These are phyloP conservation scores for Dysphania ambrosioides DNA, from an alignment of 148 eudicot genomes.

Conservation along the genomic window DNA sequence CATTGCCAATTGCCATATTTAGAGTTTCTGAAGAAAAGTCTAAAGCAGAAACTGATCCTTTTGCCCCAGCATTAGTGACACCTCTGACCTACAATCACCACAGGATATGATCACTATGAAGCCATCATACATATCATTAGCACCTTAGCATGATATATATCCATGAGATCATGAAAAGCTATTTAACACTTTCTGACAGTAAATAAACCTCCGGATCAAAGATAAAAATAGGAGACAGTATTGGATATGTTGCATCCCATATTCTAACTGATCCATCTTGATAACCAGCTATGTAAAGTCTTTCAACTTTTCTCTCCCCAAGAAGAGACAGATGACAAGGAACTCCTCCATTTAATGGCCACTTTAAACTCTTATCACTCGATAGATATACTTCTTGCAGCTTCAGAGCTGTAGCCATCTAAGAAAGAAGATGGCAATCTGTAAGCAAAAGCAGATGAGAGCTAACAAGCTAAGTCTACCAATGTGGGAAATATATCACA, in stretches of 20 bases:
- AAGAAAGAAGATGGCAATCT: conserved; percentile 15
- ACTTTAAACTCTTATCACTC: conserved; percentile 36
- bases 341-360: conserved; percentile 93
- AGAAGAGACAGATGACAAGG: conserved; percentile 48
- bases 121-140: not conserved
- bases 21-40: conserved; percentile 58
- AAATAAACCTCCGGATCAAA: conserved; percentile 61
- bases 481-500: conserved; percentile 27
- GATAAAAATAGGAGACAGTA: conserved; percentile 48
- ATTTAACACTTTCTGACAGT: not conserved
- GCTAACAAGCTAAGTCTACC: not conserved
- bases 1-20: conserved; percentile 62
- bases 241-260: conserved; percentile 89
- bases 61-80: conserved; percentile 46
- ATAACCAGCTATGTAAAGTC: conserved; percentile 87
- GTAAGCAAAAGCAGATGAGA: not conserved
- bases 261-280: conserved; percentile 77
- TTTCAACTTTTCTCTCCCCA: conserved; percentile 45
- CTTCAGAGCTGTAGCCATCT: conserved; percentile 50
- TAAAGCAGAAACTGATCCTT: conserved; percentile 71
- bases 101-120: conserved; percentile 21
- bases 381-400: conserved; percentile 25
- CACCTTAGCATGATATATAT: not conserved
- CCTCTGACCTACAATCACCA: conserved; percentile 49
- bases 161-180: not conserved